Evolutionary conservation across 768 basidiomycete species (phyloP).

Genomic region (Bullera alba): DNA sequence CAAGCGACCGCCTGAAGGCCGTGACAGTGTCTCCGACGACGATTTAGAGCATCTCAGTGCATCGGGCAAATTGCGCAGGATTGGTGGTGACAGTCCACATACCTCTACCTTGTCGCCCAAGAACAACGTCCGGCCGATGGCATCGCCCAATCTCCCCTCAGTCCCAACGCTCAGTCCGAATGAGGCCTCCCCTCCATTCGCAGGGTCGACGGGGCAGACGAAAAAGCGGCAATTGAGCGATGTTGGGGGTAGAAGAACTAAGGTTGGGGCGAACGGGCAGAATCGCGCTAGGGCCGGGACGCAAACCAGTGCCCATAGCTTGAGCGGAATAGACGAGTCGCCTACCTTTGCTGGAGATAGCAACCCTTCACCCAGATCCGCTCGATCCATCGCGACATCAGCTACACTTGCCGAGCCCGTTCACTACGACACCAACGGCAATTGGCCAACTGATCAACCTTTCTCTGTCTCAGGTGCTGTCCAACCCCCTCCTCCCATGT

Average conservation of each 20-base stretch:
- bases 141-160: no score
- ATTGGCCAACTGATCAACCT: not conserved
- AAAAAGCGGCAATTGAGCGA: no score
- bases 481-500: not conserved
- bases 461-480: not conserved
- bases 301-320: no score
- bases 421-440: not conserved
- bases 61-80: constrained; percentile 25
- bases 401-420: not conserved
- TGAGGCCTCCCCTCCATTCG: no score
- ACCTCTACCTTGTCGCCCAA: not conserved
- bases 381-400: constrained; percentile 11
- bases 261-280: no score
- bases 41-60: constrained; percentile 39
- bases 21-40: constrained; percentile 33
- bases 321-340: no score
- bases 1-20: no score
- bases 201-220: not conserved
- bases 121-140: no score
- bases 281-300: no score
- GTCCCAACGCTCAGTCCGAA: no score
- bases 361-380: constrained; percentile 9
- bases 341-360: not conserved
- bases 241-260: no score
- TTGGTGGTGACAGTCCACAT: constrained; percentile 6